These are phyloP conservation scores for Colletotrichum somersetense DNA, from an alignment of 2,329 filamentous ascomycete species.

Conservation along the genomic window DNA sequence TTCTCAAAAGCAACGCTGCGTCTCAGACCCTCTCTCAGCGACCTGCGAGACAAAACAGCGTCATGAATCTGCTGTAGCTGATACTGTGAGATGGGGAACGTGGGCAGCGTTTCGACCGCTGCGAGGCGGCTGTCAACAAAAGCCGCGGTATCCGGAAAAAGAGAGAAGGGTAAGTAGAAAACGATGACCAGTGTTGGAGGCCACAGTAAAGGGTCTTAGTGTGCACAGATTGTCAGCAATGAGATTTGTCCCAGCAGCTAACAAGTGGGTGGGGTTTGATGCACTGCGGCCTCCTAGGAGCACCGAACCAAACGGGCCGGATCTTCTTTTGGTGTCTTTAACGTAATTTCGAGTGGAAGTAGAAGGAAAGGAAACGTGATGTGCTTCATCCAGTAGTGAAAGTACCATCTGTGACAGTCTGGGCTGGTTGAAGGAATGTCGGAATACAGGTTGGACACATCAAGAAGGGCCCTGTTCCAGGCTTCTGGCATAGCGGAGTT, in stretches of 20 bases:
- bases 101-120: neutral
- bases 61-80: neutral
- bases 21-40: conserved; percentile 22
- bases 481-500: neutral
- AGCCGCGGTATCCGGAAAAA: neutral
- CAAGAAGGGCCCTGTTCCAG: neutral
- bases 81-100: neutral
- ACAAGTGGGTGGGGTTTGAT: too few relatives aligned
- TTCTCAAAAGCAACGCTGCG: conserved; percentile 27
- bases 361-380: neutral
- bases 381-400: neutral
- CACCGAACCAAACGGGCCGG: too few relatives aligned
- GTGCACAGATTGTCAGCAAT: neutral
- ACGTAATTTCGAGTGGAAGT: too few relatives aligned
- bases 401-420: neutral
- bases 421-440: too few relatives aligned
- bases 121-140: neutral
- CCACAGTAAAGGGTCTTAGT: neutral
- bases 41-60: neutral
- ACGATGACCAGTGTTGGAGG: too few relatives aligned
- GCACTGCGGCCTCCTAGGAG: too few relatives aligned
- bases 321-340: too few relatives aligned
- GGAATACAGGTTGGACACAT: neutral
- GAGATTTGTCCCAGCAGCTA: neutral
- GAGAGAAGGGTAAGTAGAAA: neutral